These are phyloP conservation scores for Sisymbrium irio DNA, from an alignment of 345 rosid genomes.

Conservation along the genomic window DNA sequence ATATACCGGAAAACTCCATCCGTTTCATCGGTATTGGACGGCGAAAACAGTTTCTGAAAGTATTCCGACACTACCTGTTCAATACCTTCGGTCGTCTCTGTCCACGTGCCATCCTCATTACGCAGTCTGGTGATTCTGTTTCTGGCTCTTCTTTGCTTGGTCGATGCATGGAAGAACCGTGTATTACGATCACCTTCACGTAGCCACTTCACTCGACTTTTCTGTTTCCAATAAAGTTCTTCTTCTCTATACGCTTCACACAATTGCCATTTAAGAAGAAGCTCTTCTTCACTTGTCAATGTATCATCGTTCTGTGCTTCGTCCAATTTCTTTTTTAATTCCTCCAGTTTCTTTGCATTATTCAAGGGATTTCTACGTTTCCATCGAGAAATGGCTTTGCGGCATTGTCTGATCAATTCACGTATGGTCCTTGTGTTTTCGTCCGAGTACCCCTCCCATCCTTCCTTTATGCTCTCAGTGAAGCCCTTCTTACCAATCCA, in stretches of 20 bases:
- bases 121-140: no score
- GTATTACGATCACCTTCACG: not conserved
- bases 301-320: not conserved
- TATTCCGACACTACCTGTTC: no score
- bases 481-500: not conserved
- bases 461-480: rapidly evolving
- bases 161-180: no score
- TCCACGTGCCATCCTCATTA: no score
- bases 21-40: no score
- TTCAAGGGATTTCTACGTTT: not conserved
- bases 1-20: no score
- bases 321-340: not conserved
- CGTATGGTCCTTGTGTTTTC: no score
- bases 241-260: not conserved
- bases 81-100: no score
- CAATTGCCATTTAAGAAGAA: not conserved
- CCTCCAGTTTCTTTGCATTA: not conserved
- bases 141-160: no score
- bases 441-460: not conserved
- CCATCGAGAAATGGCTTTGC: no score
- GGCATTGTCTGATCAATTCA: no score
- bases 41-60: no score
- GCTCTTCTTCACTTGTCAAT: not conserved
- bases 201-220: not conserved
- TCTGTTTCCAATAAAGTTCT: not conserved